Conservation (phyloP, 177 flowering plant genomes). For the Tripterygium wilfordii region DNA sequence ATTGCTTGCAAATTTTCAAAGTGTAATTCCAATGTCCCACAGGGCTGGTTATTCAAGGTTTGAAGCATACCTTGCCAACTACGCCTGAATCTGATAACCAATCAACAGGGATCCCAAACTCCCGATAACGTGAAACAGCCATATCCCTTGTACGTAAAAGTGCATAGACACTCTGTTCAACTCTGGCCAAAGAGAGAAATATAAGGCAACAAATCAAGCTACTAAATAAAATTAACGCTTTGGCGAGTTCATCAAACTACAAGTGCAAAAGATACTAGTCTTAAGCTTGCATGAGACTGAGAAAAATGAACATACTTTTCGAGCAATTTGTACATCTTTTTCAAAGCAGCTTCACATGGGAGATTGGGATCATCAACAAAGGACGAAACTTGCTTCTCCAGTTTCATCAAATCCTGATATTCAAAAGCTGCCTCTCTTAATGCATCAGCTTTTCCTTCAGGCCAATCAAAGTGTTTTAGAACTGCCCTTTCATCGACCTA, state of each 20-base stretch:
- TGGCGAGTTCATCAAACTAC: too few species aligned
- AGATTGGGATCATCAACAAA: slow-evolving; percentile 84
- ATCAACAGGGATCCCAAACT: slow-evolving; percentile 86
- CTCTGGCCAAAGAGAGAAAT: slow-evolving; percentile 34
- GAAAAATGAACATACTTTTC: slow-evolving; percentile 66
- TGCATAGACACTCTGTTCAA: slow-evolving; percentile 92
- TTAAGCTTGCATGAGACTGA: too few species aligned
- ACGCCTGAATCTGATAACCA: slow-evolving; percentile 89
- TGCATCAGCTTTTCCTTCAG: slow-evolving; percentile 98
- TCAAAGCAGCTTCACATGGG: slow-evolving; percentile 81
- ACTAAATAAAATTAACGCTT: background rate
- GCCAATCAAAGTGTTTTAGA: slow-evolving; percentile 99
- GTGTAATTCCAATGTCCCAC: too few species aligned
- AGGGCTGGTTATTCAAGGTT: too few species aligned
- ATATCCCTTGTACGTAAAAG: slow-evolving; percentile 86
- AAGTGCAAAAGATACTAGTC: background rate
- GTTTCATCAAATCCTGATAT: slow-evolving; percentile 77
- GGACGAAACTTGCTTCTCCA: slow-evolving; percentile 73
- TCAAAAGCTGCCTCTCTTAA: slow-evolving; percentile 97
- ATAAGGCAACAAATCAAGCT: background rate
- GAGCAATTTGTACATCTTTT: slow-evolving; percentile 94
- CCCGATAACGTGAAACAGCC: slow-evolving; percentile 87
- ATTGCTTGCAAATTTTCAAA: too few species aligned
- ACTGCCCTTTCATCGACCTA: slow-evolving; percentile 99
- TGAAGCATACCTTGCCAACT: slow-evolving; percentile 77